Percentiles rank a stretch among this genome's conserved stretches.
These are phyloP conservation scores for Microdochium paspali DNA, from an alignment of 2,329 filamentous ascomycete species.

Conservation along the genomic window DNA sequence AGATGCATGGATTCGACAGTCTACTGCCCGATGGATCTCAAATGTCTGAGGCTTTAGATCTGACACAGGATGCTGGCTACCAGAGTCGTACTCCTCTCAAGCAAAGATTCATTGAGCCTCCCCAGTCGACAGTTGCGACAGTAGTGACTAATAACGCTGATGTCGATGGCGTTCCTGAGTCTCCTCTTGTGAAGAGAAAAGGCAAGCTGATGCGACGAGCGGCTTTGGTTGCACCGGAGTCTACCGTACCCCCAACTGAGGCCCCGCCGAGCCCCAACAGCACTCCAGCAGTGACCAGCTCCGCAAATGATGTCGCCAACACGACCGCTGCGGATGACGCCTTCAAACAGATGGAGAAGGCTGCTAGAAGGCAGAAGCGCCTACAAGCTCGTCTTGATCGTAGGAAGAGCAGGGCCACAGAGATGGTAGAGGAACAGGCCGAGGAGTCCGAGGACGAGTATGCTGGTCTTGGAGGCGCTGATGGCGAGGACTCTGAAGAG, in stretches of 20 bases:
- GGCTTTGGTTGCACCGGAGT: conserved; percentile 7
- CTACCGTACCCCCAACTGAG: conserved; percentile 35
- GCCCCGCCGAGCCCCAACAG: conserved; percentile 32
- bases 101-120: conserved; percentile 53
- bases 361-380: conserved; percentile 44
- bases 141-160: conserved; percentile 38
- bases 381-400: conserved; percentile 58
- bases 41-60: conserved; percentile 59
- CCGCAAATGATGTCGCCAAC: conserved; percentile 12
- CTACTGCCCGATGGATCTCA: conserved; percentile 48
- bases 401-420: conserved; percentile 78
- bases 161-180: conserved; percentile 40
- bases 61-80: conserved; percentile 75
- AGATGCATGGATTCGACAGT: conserved; percentile 49
- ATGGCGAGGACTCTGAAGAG: conserved; percentile 74
- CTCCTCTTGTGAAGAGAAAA: conserved; percentile 54
- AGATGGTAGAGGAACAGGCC: conserved; percentile 85
- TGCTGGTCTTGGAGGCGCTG: conserved; percentile 80
- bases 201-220: conserved; percentile 33
- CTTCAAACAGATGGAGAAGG: conserved; percentile 64
- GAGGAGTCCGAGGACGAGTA: conserved; percentile 99
- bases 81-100: conserved; percentile 63
- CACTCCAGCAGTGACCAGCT: conserved; percentile 24
- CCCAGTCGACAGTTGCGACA: conserved; percentile 63
- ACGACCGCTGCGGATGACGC: conserved; percentile 31